Base-by-base conservation (phyloP, 805 yeast species). In the Sugiyamaella floridensis region DNA sequence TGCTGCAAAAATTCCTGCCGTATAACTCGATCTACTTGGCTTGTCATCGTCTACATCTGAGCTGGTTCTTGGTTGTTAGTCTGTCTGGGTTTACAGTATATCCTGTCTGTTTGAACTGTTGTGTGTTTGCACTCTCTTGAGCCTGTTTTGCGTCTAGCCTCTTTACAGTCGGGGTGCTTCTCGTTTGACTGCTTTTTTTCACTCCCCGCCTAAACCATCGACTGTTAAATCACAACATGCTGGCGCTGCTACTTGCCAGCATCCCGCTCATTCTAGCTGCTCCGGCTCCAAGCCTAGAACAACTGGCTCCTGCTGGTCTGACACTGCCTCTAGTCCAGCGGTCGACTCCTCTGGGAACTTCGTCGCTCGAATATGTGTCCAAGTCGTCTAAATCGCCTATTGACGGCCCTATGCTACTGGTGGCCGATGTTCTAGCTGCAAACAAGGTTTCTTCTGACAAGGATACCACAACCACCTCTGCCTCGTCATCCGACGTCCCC, bases 371-470 rank as follows among this genome's bases (percentile, higher is more conserved):
- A 7, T 29, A 45, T 9, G 34, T 50, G 37, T 16, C 43, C 18
- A 40, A 18, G 22, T 9, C 49, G 8, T 16, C 22, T 9, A 16
- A 45, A 32, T n/a, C 37, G 37, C 4, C 37, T 3, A 8, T 40
- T 12, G 45, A 40, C n/a, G 29, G 22, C 22, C 14, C 37, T 18
- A 49, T 55, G 58, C 47, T 50, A 22, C 51, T 55, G 19, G 58
- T 55, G 8, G 50, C 55, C 12, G 58, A 55, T n/a, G 45, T 55
- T 20, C 22, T 55, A 16, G 15, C 51, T 11, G 51, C 49, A 41
- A 32, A 43, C 11, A 16, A 47, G 40, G 16, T 5, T 18, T 10
- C 10, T 18, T 10, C 37, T 14, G 10, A 32, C 37, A 32, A 11
- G 34, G 44, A 29, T n/a, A 8, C 28, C 4, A 5, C 20, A 19